Percentiles rank a stretch among this genome's conserved stretches.
These are phyloP conservation scores for Dioscorea dumetorum DNA, from an alignment of 106 monocot species.

Conservation along the genomic window DNA sequence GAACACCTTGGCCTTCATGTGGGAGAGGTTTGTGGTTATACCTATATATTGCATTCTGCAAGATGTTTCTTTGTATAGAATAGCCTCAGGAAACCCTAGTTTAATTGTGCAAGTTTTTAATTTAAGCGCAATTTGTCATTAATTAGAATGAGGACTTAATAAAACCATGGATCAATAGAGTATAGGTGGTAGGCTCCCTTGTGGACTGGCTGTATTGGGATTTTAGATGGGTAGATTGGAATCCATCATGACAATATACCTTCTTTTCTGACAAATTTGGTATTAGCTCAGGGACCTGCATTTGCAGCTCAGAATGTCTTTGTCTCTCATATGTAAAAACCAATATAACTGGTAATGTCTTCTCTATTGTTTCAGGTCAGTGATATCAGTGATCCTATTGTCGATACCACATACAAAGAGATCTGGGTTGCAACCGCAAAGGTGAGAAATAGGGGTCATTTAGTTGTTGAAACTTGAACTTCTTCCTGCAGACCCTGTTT, in stretches of 20 bases:
- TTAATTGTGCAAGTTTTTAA: not conserved
- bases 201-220: too few species aligned
- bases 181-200: too few species aligned
- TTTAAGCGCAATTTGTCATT: not conserved
- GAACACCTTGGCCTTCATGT: conserved; percentile 85
- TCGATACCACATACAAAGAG: conserved; percentile 75
- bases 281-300: not conserved
- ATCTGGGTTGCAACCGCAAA: conserved; percentile 97
- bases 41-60: not conserved
- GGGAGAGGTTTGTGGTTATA: conserved; percentile 60
- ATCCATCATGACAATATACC: too few species aligned
- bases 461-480: conserved; percentile 2
- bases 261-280: not conserved
- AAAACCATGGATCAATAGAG: too few species aligned
- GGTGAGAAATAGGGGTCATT: conserved; percentile 27
- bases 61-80: not conserved
- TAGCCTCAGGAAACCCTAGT: too few species aligned
- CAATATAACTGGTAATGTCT: too few species aligned
- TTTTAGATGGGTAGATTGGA: too few species aligned
- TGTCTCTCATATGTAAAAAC: too few species aligned
- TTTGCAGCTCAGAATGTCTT: too few species aligned
- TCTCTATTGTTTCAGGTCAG: conserved; percentile 33
- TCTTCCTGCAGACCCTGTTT: too few species aligned
- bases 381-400: conserved; percentile 75
- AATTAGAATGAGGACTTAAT: too few species aligned